These are phyloP conservation scores for Lentinula novae-zelandiae DNA, from an alignment of 1,284 basidiomycete species.

Conservation along the genomic window DNA sequence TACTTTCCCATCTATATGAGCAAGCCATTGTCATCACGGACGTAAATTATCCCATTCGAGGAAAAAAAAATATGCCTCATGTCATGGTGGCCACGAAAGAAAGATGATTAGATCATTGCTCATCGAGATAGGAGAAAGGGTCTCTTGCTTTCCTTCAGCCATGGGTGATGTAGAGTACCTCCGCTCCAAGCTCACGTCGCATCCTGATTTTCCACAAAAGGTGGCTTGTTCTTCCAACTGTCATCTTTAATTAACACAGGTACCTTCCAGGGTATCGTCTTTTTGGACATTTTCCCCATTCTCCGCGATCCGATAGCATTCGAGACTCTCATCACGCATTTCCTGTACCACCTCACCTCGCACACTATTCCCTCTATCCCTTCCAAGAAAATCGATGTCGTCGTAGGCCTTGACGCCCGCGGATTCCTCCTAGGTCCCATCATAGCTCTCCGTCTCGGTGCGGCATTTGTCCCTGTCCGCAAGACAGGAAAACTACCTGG, in stretches of 20 bases:
- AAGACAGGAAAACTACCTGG: slow-evolving; percentile 96
- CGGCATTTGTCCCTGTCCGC: slow-evolving; percentile 94
- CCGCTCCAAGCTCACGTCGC: slow-evolving; percentile 60
- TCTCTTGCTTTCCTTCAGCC: slow-evolving; percentile 16
- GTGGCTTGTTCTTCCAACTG: slow-evolving; percentile 31
- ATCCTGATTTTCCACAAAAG: slow-evolving; percentile 88
- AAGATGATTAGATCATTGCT: not conserved
- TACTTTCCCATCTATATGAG: slow-evolving; percentile 15
- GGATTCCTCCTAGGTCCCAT: slow-evolving; percentile 96
- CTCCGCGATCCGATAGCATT: slow-evolving; percentile 81
- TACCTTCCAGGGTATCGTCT: slow-evolving; percentile 64
- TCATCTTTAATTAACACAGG: not conserved
- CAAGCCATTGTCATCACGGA: slow-evolving; percentile 13
- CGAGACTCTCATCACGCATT: slow-evolving; percentile 89
- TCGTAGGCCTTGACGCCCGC: slow-evolving; percentile 95
- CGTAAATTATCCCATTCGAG: not conserved
- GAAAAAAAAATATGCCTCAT: not conserved
- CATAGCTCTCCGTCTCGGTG: slow-evolving; percentile 87
- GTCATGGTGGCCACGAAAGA: not conserved
- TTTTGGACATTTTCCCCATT: slow-evolving; percentile 91
- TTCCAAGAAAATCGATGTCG: slow-evolving; percentile 81
- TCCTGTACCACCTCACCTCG: slow-evolving; percentile 84
- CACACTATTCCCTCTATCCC: slow-evolving; percentile 61
- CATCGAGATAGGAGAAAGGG: slow-evolving; percentile 1
- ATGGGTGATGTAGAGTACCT: slow-evolving; percentile 82